Base-by-base conservation (phyloP, 2,329 filamentous ascomycete species). In the Fusarium sublunatum region DNA sequence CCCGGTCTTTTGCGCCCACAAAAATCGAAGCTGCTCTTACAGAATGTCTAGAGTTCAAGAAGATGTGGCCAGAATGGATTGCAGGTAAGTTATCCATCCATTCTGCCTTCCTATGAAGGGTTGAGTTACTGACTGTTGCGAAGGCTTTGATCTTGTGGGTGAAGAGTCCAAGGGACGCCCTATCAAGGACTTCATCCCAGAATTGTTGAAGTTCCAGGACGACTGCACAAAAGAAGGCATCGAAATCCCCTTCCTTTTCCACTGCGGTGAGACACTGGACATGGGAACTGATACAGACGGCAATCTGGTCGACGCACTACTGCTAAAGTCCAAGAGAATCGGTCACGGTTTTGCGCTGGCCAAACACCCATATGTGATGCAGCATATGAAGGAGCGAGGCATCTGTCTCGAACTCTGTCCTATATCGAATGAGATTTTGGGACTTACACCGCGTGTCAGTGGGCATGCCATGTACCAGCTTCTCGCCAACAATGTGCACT, bases 321-420 rank as follows among this genome's bases (percentile, higher is more conserved):
- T 89, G 2, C 79, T 92, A 3, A 81, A 84, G 12, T 81, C 88
- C 2, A 89, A 87, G 75, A 86, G 90, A 12, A 90, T 93, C 46
- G 90, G 90, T 0, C 90, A 93, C 68, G 90, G 90, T 1, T 92
- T 89, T 65, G 86, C 90, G 0, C 77, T 92, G 5, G 79, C 88
- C 12, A 84, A 86, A 53, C 90, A 92, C 70, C 87, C 87, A 0
- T 77, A 84, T 34, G 77, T 92, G n/a, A 85, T 91, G 75, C 78
- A 87, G 61, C 77, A 83, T 45, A 90, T 91, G 83, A 87, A 85
- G 73, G 75, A 80, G 55, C 78, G 79, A n/a, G 79, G 81, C 9
- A 84, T 92, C 31, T 91, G 89, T 65, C 80, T 93, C n/a, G 90
- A 93, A 76, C 78, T 91, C 2, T 92, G 90, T 66, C 90, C 90